phyloP scores from a whole-genome alignment of 2,329 filamentous ascomycete species.

The Ophiostoma ulmi region DNA sequence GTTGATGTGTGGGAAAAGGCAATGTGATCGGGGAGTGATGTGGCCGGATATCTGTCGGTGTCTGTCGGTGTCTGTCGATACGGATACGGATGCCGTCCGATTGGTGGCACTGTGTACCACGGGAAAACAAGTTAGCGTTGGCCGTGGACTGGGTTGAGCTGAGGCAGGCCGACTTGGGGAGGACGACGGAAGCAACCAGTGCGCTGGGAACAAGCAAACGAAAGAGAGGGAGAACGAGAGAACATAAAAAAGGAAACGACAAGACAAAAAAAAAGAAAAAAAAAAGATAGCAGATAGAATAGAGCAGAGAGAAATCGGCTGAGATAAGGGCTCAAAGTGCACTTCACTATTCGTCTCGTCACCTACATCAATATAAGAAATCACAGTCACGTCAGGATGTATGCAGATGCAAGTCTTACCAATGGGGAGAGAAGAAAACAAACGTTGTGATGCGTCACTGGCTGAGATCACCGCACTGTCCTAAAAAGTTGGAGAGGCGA shows the following conservation, averaged over 20 bases:
- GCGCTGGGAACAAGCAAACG: not conserved
- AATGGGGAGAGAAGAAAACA: not conserved
- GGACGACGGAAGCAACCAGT: not conserved
- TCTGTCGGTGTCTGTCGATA: not conserved
- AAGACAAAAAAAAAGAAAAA: not conserved
- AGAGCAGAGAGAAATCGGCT: not conserved
- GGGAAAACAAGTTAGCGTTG: not conserved
- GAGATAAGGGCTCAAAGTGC: not conserved
- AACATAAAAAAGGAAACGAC: not conserved
- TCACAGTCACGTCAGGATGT: not conserved
- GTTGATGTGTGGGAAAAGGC: not conserved
- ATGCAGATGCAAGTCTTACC: slow-evolving; percentile 10
- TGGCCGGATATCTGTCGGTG: not conserved
- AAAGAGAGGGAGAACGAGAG: not conserved
- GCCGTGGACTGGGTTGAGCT: not conserved
- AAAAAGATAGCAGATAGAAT: not conserved
- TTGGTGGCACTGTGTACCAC: not conserved
- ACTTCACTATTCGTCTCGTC: not conserved
- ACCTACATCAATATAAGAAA: not conserved
- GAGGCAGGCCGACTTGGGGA: not conserved
- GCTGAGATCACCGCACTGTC: slow-evolving; percentile 10
- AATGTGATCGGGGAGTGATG: not conserved
- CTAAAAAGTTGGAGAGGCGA: not conserved
- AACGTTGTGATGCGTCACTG: slow-evolving; percentile 4
- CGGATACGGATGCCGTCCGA: not conserved